Percentiles rank a stretch among this genome's conserved stretches.
Conservation (phyloP, 225 moss, liverwort and hornwort species). For the Bryum argenteum region DNA sequence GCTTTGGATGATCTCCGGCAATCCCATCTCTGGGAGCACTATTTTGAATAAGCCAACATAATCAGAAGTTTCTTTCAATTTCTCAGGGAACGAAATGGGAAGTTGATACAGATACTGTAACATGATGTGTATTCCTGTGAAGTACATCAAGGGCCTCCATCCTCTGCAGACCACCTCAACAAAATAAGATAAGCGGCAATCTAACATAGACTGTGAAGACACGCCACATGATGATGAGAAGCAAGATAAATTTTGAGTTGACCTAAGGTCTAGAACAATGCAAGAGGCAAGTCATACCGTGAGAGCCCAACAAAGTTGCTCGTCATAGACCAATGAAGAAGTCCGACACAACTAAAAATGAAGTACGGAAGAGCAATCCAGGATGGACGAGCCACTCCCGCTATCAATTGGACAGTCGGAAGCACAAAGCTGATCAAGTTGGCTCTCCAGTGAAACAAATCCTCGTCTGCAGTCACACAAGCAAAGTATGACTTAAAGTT, state of each 20-base stretch:
- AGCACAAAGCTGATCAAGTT: slow-evolving; percentile 73
- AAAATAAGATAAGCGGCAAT: slow-evolving; percentile 36
- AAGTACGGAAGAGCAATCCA: slow-evolving; percentile 96
- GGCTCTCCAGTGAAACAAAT: slow-evolving; percentile 59
- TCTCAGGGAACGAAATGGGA: slow-evolving; percentile 65
- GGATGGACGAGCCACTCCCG: slow-evolving; percentile 87
- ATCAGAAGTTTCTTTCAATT: slow-evolving; percentile 58
- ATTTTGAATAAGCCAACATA: slow-evolving; percentile 82
- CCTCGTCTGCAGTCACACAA: slow-evolving; percentile 39
- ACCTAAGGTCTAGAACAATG: neutral
- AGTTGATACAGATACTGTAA: slow-evolving; percentile 85
- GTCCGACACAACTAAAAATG: slow-evolving; percentile 78
- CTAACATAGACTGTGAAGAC: slow-evolving; percentile 1
- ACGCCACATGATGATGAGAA: slow-evolving; percentile 21
- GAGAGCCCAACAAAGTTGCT: slow-evolving; percentile 75
- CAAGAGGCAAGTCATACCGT: slow-evolving; percentile 49
- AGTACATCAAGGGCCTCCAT: slow-evolving; percentile 79
- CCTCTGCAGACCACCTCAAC: slow-evolving; percentile 53
- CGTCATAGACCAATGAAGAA: slow-evolving; percentile 94
- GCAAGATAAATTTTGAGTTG: slow-evolving; percentile 7
- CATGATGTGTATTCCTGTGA: slow-evolving; percentile 73
- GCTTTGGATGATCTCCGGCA: slow-evolving; percentile 82
- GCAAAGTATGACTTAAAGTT: slow-evolving; percentile 9
- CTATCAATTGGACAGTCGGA: slow-evolving; percentile 72
- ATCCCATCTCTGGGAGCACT: slow-evolving; percentile 58